These are phyloP conservation scores for Pisolithus orientalis DNA, from an alignment of 768 basidiomycete species.

Conservation along the genomic window DNA sequence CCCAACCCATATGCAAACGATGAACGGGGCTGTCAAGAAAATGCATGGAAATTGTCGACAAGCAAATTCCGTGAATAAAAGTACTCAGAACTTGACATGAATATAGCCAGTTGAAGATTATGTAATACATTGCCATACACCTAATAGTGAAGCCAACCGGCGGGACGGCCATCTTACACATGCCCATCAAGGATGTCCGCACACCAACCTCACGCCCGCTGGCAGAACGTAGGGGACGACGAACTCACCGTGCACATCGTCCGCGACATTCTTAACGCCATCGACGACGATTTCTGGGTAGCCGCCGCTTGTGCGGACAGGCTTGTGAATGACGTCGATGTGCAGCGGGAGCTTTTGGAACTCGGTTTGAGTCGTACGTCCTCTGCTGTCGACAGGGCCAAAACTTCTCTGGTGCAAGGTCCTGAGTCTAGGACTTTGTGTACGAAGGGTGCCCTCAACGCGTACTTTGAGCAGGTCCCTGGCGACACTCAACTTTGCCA, in stretches of 20 bases:
- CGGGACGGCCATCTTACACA: neutral
- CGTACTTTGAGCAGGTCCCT: conserved; percentile 52
- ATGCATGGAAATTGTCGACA: too few relatives aligned
- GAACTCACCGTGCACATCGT: conserved; percentile 50
- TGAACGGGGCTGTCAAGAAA: too few relatives aligned
- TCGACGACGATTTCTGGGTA: conserved; percentile 72
- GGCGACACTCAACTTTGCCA: conserved; percentile 59
- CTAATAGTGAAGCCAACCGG: too few relatives aligned
- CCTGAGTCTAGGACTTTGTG: conserved; percentile 11
- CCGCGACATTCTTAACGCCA: conserved; percentile 38
- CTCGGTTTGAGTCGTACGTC: conserved; percentile 59
- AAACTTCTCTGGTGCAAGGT: conserved; percentile 28
- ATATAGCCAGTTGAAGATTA: too few relatives aligned
- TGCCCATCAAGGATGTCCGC: conserved; percentile 32
- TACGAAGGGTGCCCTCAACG: conserved; percentile 28
- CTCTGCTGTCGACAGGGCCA: conserved; percentile 40
- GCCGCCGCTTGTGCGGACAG: conserved; percentile 69
- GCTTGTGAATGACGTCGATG: conserved; percentile 46
- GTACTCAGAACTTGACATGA: too few relatives aligned
- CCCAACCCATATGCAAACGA: too few relatives aligned
- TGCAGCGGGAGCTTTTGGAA: conserved; percentile 55
- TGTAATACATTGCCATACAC: too few relatives aligned
- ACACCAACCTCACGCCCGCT: conserved; percentile 38
- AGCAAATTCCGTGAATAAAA: too few relatives aligned
- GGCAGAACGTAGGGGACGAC: conserved; percentile 51